Conservation (phyloP, 75 land plant species). For the Ceratopteris richardii region DNA sequence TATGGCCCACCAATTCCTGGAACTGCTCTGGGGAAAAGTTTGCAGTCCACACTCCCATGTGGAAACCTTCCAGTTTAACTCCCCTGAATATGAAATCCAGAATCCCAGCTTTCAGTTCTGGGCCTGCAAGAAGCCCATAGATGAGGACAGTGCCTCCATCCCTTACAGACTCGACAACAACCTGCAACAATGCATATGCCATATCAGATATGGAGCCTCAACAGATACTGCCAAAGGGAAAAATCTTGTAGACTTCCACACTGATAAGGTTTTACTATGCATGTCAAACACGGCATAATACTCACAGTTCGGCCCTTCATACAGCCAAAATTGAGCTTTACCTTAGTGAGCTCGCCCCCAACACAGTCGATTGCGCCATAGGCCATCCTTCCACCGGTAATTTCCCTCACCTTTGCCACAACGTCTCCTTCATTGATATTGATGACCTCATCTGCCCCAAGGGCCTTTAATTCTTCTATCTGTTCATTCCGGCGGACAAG, state of each 20-base stretch:
- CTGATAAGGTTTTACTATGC: not conserved
- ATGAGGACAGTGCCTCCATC: too few relatives aligned
- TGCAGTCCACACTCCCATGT: not conserved
- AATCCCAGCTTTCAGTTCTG: not conserved
- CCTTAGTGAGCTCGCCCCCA: conserved; percentile 21
- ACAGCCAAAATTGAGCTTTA: not conserved
- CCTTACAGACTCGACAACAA: conserved; percentile 8
- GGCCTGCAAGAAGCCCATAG: conserved; percentile 4
- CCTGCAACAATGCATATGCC: conserved; percentile 5
- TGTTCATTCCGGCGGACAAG: conserved; percentile 34
- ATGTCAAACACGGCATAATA: not conserved
- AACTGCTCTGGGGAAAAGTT: not conserved
- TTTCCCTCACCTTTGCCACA: conserved; percentile 12
- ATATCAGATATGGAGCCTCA: not conserved
- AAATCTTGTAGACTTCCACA: not conserved
- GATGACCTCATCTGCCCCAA: conserved; percentile 37
- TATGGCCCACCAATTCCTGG: not conserved
- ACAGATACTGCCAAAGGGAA: too few relatives aligned
- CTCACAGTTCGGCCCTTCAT: not conserved
- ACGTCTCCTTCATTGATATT: conserved; percentile 22
- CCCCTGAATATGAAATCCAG: conserved; percentile 1
- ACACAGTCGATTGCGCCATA: conserved; percentile 15
- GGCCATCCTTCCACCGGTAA: conserved; percentile 20
- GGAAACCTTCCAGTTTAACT: too few relatives aligned
- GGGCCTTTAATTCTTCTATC: conserved; percentile 21